phyloP scores from a whole-genome alignment of 1,284 basidiomycete species.

The Athelia psychrophila region DNA sequence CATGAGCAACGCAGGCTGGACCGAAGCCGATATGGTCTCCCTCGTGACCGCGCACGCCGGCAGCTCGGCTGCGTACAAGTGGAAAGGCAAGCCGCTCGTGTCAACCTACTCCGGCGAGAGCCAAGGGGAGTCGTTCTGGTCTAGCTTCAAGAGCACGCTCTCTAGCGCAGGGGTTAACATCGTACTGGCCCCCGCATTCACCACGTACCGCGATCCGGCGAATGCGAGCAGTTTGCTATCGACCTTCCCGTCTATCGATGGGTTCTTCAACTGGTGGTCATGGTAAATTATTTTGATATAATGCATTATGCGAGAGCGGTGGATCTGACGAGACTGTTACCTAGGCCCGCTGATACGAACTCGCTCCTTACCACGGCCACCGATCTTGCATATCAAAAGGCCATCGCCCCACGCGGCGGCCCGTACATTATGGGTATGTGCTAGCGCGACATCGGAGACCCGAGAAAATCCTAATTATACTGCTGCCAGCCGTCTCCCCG shows the following conservation, averaged over 20 bases:
- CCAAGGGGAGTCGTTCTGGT: slow-evolving; percentile 26
- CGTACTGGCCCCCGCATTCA: slow-evolving; percentile 29
- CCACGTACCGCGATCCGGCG: slow-evolving; percentile 24
- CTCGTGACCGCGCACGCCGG: slow-evolving; percentile 17
- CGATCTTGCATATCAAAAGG: slow-evolving; percentile 23
- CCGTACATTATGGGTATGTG: slow-evolving; percentile 34
- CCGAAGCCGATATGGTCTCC: slow-evolving; percentile 17
- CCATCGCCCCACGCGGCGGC: slow-evolving; percentile 16
- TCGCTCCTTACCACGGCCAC: slow-evolving; percentile 25
- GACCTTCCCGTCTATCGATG: slow-evolving; percentile 29
- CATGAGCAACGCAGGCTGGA: slow-evolving; percentile 24
- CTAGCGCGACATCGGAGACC: slow-evolving; percentile 1
- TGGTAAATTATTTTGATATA: slow-evolving; percentile 17
- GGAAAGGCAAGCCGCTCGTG: slow-evolving; percentile 25
- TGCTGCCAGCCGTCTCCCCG: slow-evolving; percentile 33
- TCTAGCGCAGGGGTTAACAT: slow-evolving; percentile 22
- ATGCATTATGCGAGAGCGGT: no score
- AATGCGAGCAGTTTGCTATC: slow-evolving; percentile 18
- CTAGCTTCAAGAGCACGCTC: slow-evolving; percentile 22
- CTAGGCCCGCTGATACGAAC: slow-evolving; percentile 24
- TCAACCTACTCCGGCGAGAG: slow-evolving; percentile 27
- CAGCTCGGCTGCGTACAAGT: slow-evolving; percentile 21
- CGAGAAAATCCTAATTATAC: slow-evolving; percentile 13
- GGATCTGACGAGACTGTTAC: not conserved
- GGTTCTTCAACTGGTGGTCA: slow-evolving; percentile 37